Evolutionary conservation across 306 rosid genomes (phyloP).

Genomic region (Quercus suber): DNA sequence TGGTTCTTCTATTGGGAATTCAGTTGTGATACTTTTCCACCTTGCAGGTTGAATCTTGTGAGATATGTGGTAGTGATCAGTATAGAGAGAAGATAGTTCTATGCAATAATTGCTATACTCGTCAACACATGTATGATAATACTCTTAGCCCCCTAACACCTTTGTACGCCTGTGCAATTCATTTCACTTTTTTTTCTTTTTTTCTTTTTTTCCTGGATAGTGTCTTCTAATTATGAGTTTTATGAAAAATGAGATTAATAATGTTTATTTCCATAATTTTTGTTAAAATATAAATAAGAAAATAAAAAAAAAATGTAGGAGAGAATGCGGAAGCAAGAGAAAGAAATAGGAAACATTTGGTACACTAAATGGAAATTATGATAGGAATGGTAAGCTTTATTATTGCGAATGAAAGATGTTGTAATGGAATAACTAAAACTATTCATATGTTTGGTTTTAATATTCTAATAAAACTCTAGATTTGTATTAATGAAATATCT

Average conservation of each 20-base stretch:
- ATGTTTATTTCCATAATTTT: not conserved
- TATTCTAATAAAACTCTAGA: too few species aligned
- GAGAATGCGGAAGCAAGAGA: too few species aligned
- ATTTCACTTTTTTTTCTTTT: not conserved
- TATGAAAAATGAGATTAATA: not conserved
- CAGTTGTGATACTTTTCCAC: constrained; percentile 14
- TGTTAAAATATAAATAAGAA: too few species aligned
- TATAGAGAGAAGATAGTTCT: constrained; percentile 26
- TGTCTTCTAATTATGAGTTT: not conserved
- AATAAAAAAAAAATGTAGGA: too few species aligned
- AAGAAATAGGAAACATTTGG: too few species aligned
- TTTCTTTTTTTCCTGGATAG: not conserved
- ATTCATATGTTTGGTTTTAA: too few species aligned
- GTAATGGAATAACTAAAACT: too few species aligned
- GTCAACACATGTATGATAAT: constrained; percentile 53
- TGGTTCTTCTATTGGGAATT: not conserved
- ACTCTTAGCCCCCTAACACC: constrained; percentile 10
- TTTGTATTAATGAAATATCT: too few species aligned
- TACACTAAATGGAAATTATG: too few species aligned
- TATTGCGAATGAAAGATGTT: too few species aligned
- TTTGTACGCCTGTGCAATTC: not conserved
- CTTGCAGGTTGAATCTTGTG: constrained; percentile 55
- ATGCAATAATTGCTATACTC: constrained; percentile 48
- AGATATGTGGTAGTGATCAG: constrained; percentile 50
- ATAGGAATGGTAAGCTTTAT: too few species aligned